These are phyloP conservation scores for Trichothecium sympodiale DNA, from an alignment of 2,329 filamentous ascomycete species.

Conservation along the genomic window DNA sequence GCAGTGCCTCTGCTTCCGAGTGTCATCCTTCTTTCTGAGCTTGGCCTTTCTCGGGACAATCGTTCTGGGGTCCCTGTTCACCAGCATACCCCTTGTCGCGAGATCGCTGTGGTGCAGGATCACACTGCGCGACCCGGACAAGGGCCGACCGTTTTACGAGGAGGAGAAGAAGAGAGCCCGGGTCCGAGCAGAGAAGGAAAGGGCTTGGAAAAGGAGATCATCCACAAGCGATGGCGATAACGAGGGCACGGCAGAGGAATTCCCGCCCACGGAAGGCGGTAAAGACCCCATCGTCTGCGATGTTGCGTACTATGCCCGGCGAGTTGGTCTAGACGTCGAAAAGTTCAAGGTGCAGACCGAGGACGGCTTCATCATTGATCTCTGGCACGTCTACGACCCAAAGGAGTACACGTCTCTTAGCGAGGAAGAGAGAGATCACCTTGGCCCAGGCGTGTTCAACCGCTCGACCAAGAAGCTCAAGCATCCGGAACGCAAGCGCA, in stretches of 20 bases:
- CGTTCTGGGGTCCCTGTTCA: slow-evolving; percentile 62
- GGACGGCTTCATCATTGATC: slow-evolving; percentile 79
- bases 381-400: slow-evolving; percentile 87
- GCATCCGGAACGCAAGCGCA: slow-evolving; percentile 32
- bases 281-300: slow-evolving; percentile 70
- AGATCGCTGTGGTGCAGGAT: slow-evolving; percentile 39
- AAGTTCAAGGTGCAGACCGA: slow-evolving; percentile 79
- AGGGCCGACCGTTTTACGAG: slow-evolving; percentile 54
- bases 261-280: slow-evolving; percentile 66
- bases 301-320: slow-evolving; percentile 72
- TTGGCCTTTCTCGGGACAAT: slow-evolving; percentile 67
- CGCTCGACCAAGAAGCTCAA: slow-evolving; percentile 26
- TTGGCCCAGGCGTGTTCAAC: slow-evolving; percentile 51
- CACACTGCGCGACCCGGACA: slow-evolving; percentile 48
- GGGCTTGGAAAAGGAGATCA: slow-evolving; percentile 44
- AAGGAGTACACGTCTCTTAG: slow-evolving; percentile 50
- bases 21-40: slow-evolving; percentile 65
- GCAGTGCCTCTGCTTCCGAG: slow-evolving; percentile 54
- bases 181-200: slow-evolving; percentile 44
- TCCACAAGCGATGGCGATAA: slow-evolving; percentile 27
- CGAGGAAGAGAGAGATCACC: slow-evolving; percentile 36
- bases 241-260: slow-evolving; percentile 42
- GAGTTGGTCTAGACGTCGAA: slow-evolving; percentile 81
- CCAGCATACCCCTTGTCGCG: slow-evolving; percentile 45
- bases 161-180: slow-evolving; percentile 56